Base-by-base conservation (phyloP, 306 rosid genomes). In the Pterocarpus santalinus region DNA sequence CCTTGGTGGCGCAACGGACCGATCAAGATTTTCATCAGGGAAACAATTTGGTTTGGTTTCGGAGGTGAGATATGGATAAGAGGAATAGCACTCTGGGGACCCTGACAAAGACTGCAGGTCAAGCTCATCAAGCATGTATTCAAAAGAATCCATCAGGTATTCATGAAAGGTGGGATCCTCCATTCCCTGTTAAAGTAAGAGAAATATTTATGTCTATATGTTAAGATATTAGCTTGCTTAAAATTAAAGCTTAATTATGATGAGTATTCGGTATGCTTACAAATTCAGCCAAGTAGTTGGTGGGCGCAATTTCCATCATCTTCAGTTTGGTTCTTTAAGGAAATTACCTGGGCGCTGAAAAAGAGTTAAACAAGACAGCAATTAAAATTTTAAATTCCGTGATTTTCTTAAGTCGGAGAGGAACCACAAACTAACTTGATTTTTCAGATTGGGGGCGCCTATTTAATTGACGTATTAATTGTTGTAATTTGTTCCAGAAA, bases 281-380 rank as follows among this genome's bases (percentile, higher is more conserved):
- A 13, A 83, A 41, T 69, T 83, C 87, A 41, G 89, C 22, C 4
- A 83, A 44, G 65, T 80, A 80, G 67, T 80, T 80, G 63, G 66
- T 7, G 70, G 85, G 60, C 8, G 82, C 71, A 55, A 83, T 76
- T 81, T 80, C 47, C 87, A 76, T 85, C 83, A 68, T 84, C 63
- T 61, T 49, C 8, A 3, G n/a, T 43, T 36, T 2, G 28, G 14
- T 32, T 53, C 56, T 35, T 47, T 8, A 1, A 14, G 41, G 41
- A 44, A 28, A 1, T 15, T 46, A 65, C 15, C 9, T 35, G 60
- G n/a, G 36, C 69, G 55, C 84, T 75, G 85, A 47, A 75, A 66
- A 36, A 8, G 2, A 46, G 35, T 56, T 3, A 47, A 74, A 43
- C 4, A 47, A 32, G 51, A 76, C 49, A 46, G 13, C 47, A 46